Percentiles rank a stretch among this genome's conserved stretches.
Evolutionary conservation across 208 protist species (phyloP).

Genomic region (Trypanosoma vivax): DNA sequence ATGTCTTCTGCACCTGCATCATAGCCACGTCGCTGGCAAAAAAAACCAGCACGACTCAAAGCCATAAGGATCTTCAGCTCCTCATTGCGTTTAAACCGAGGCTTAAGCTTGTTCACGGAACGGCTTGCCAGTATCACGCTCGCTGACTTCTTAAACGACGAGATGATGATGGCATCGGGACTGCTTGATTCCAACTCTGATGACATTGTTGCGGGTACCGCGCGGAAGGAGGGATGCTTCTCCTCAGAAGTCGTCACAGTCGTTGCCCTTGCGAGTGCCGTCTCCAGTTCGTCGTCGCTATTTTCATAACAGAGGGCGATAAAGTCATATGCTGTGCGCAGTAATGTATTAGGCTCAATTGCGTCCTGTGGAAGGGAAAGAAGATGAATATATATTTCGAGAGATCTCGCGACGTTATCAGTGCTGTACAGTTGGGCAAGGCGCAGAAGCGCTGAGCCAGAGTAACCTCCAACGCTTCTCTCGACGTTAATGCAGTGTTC

Average conservation of each 20-base stretch:
- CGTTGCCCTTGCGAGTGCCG: slow-evolving; percentile 1
- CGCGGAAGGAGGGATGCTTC: neutral
- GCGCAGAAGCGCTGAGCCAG: slow-evolving; percentile 45
- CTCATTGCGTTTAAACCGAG: slow-evolving; percentile 5
- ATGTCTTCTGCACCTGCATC: slow-evolving; percentile 54
- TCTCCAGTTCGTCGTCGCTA: slow-evolving; percentile 19
- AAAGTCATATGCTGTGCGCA: slow-evolving; percentile 51
- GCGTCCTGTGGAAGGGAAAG: slow-evolving; percentile 55
- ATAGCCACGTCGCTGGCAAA: slow-evolving; percentile 68
- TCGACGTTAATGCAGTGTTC: slow-evolving; percentile 54
- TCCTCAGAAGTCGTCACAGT: neutral
- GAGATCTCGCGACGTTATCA: slow-evolving; percentile 35
- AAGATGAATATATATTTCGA: slow-evolving; percentile 58
- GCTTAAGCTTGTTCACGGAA: slow-evolving; percentile 8
- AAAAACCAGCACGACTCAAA: slow-evolving; percentile 76
- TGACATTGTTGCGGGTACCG: neutral
- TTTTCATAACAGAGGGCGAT: slow-evolving; percentile 39
- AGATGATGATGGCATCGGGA: slow-evolving; percentile 8
- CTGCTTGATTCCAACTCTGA: neutral
- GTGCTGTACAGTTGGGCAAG: slow-evolving; percentile 33
- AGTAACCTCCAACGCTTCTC: slow-evolving; percentile 30
- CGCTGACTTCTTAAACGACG: slow-evolving; percentile 17
- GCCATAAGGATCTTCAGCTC: slow-evolving; percentile 59
- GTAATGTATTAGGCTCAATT: slow-evolving; percentile 29
- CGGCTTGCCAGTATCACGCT: slow-evolving; percentile 18